phyloP scores from a whole-genome alignment of 1,284 basidiomycete genomes.

The Ustilago cynodontis region DNA sequence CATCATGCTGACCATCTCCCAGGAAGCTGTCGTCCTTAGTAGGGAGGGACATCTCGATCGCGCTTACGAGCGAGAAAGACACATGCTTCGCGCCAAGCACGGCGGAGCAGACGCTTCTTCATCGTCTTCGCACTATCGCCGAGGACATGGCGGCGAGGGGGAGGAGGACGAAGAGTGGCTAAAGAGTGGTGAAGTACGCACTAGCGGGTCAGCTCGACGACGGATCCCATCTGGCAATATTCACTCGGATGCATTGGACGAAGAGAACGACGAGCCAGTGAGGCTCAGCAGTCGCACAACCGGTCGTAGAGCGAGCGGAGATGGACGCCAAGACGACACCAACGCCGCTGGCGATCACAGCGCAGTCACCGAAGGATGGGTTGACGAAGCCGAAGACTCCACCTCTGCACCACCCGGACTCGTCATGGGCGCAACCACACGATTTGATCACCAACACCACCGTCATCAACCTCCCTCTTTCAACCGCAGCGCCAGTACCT shows the following conservation, averaged over 20 bases:
- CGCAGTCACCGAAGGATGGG: slow-evolving; percentile 40
- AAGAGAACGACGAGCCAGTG: slow-evolving; percentile 31
- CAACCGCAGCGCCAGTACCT: neutral
- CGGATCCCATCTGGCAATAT: neutral
- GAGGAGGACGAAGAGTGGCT: slow-evolving; percentile 52
- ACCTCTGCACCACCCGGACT: slow-evolving; percentile 27
- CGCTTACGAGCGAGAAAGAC: slow-evolving; percentile 41
- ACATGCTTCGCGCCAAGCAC: slow-evolving; percentile 22
- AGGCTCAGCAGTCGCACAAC: slow-evolving; percentile 1
- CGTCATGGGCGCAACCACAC: slow-evolving; percentile 41
- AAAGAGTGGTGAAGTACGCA: slow-evolving; percentile 49
- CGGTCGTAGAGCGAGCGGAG: neutral
- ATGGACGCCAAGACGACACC: neutral
- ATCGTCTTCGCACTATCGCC: neutral
- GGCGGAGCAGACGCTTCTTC: neutral
- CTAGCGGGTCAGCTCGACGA: neutral
- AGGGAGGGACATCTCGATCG: slow-evolving; percentile 49
- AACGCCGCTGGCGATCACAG: neutral
- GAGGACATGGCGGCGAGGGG: neutral
- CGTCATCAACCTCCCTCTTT: neutral
- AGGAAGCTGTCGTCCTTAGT: slow-evolving; percentile 70
- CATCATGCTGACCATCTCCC: slow-evolving; percentile 69
- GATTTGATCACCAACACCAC: slow-evolving; percentile 14
- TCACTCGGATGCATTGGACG: slow-evolving; percentile 33
- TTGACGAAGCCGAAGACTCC: slow-evolving; percentile 44